Conservation (phyloP, 2,329 filamentous ascomycete species). For the Diaporthe vexans region DNA sequence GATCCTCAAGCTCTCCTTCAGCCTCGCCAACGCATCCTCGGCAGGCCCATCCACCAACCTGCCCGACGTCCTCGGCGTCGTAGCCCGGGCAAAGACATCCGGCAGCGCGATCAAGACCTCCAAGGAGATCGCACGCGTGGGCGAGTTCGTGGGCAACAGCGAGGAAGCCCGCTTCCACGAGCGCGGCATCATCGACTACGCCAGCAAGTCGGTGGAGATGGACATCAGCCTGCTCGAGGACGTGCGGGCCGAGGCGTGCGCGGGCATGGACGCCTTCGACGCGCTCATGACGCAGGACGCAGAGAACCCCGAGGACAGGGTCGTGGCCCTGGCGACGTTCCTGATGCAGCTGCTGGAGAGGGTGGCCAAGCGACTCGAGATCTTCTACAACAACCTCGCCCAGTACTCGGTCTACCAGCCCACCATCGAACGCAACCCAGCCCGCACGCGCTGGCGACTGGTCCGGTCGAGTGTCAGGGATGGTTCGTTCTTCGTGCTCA, state of each 20-base stretch:
- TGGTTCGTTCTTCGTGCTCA: conserved; percentile 65
- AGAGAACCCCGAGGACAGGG: conserved; percentile 53
- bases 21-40: conserved; percentile 57
- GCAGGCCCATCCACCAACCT: conserved; percentile 53
- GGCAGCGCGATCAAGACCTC: conserved; percentile 60
- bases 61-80: conserved; percentile 60
- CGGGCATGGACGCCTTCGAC: conserved; percentile 69
- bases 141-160: conserved; percentile 62
- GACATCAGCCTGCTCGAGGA: conserved; percentile 68
- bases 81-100: conserved; percentile 59
- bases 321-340: conserved; percentile 59
- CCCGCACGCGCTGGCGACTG: conserved; percentile 65
- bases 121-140: conserved; percentile 64
- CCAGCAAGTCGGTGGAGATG: conserved; percentile 61
- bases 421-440: conserved; percentile 66
- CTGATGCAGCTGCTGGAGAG: conserved; percentile 66
- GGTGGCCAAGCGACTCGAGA: conserved; percentile 64
- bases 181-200: conserved; percentile 65
- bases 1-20: conserved; percentile 66
- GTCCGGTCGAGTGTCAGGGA: conserved; percentile 63
- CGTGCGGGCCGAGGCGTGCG: conserved; percentile 65
- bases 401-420: conserved; percentile 65
- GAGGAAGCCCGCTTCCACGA: conserved; percentile 64
- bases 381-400: conserved; percentile 66
- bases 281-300: conserved; percentile 58